Evolutionary conservation across 1,139 yeast genomes (phyloP).

Genomic region (Ogataea hybrid): DNA sequence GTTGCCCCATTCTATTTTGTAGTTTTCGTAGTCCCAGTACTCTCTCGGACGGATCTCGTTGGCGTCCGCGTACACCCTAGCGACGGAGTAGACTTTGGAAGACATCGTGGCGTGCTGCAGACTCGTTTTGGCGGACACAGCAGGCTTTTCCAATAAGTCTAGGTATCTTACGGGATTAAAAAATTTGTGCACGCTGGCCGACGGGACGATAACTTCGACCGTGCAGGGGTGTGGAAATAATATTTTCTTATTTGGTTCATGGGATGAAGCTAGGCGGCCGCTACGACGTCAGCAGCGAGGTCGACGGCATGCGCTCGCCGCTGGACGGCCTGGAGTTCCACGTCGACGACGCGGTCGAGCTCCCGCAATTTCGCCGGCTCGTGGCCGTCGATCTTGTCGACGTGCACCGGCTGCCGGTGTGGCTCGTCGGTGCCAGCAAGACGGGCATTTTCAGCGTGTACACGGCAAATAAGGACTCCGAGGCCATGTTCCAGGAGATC

Average conservation of each 20-base stretch:
- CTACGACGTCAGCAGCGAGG: constrained; percentile 1
- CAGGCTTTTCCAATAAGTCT: not conserved
- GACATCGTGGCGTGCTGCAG: constrained; percentile 23
- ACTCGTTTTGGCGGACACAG: constrained; percentile 1
- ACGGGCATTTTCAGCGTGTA: constrained; percentile 9
- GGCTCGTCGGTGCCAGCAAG: constrained; percentile 12
- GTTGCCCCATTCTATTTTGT: constrained; percentile 55
- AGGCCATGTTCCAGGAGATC: constrained; percentile 12
- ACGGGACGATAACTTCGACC: not conserved
- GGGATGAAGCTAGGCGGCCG: not conserved
- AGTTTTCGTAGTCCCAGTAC: constrained; percentile 89
- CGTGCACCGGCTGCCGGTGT: constrained; percentile 13
- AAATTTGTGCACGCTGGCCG: constrained; percentile 5
- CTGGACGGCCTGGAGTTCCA: constrained; percentile 12
- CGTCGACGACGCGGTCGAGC: not conserved
- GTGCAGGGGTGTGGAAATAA: too few species aligned
- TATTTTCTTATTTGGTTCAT: not conserved
- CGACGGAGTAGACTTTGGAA: constrained; percentile 53
- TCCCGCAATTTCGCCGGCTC: constrained; percentile 6
- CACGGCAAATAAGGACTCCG: constrained; percentile 12
- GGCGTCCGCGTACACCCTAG: constrained; percentile 88
- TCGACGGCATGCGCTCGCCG: not conserved
- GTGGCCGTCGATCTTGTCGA: constrained; percentile 13
- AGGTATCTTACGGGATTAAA: not conserved
- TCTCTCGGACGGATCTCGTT: constrained; percentile 75